A percentile compares a stretch with the other conserved stretches of the same genome.
Evolutionary conservation across 2,329 filamentous ascomycete species (phyloP).

Genomic region (Ascochyta fabae): DNA sequence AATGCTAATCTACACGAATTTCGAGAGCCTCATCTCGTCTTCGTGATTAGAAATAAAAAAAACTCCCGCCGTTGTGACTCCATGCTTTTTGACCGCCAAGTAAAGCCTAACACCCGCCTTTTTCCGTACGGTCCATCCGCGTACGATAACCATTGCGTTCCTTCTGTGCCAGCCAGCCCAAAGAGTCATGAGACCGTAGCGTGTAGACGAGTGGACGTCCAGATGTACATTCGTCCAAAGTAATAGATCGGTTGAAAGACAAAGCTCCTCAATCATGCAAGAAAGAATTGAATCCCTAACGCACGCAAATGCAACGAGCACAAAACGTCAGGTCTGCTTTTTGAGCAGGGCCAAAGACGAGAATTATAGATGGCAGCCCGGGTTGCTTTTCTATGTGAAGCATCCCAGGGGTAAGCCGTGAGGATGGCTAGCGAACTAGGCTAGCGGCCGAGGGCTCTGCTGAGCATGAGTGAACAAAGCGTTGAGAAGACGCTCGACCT

Average conservation of each 20-base stretch:
- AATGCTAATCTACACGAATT: conserved; percentile 31
- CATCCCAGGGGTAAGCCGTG: conserved; percentile 11
- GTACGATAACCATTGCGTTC: conserved; percentile 25
- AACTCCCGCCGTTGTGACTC: conserved; percentile 22
- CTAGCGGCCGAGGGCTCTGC: conserved; percentile 53
- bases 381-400: background rate
- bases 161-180: conserved; percentile 36
- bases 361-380: conserved; percentile 15
- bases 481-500: conserved; percentile 56
- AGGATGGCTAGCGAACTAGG: conserved; percentile 26
- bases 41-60: conserved; percentile 19
- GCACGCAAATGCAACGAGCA: conserved; percentile 45
- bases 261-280: conserved; percentile 27
- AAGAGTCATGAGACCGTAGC: conserved; percentile 28
- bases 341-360: conserved; percentile 21
- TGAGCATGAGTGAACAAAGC: conserved; percentile 56
- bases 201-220: conserved; percentile 17
- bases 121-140: conserved; percentile 13
- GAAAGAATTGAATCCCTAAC: conserved; percentile 32
- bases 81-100: conserved; percentile 31
- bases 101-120: conserved; percentile 23
- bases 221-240: conserved; percentile 22
- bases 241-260: conserved; percentile 25
- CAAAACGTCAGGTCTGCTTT: conserved; percentile 29
- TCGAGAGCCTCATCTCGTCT: conserved; percentile 8